Conservation (phyloP, 495 filamentous ascomycete species). For the Cladorrhinum samala region DNA sequence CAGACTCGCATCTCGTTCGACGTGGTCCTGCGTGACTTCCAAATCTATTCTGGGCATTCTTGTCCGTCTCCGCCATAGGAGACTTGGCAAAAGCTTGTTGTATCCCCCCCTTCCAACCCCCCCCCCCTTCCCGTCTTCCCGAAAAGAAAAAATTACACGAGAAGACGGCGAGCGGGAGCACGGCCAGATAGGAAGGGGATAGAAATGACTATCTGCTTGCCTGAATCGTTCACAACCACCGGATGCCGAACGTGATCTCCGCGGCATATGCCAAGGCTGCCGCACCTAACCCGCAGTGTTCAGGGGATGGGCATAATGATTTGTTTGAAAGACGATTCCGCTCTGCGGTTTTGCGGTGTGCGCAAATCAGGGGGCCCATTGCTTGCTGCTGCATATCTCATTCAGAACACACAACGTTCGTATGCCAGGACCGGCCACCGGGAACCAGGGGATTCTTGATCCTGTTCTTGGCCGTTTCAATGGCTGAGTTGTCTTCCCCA, state of each 20-base stretch:
- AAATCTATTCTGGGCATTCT: background rate
- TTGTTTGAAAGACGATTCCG: background rate
- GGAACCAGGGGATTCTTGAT: too few relatives aligned
- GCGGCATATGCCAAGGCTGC: slow-evolving; percentile 7
- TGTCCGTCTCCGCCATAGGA: slow-evolving; percentile 2
- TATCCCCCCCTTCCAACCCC: background rate
- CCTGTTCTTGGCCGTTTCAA: too few relatives aligned
- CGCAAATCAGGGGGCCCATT: background rate
- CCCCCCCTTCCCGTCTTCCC: too few relatives aligned
- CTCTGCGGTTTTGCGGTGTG: slow-evolving; percentile 1
- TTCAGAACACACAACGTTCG: too few relatives aligned
- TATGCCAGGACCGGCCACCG: too few relatives aligned
- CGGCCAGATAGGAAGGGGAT: background rate
- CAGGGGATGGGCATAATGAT: background rate
- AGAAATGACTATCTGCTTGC: too few relatives aligned
- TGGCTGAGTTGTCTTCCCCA: too few relatives aligned
- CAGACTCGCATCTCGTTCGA: too few relatives aligned
- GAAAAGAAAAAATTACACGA: background rate
- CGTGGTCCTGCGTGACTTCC: too few relatives aligned
- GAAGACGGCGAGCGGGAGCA: background rate
- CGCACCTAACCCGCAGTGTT: background rate
- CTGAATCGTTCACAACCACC: background rate
- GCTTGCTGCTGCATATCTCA: background rate
- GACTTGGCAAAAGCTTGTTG: slow-evolving; percentile 27
- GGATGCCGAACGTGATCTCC: slow-evolving; percentile 7